Conservation (phyloP, 1,139 yeast species). For the Ogataea hybrid region DNA sequence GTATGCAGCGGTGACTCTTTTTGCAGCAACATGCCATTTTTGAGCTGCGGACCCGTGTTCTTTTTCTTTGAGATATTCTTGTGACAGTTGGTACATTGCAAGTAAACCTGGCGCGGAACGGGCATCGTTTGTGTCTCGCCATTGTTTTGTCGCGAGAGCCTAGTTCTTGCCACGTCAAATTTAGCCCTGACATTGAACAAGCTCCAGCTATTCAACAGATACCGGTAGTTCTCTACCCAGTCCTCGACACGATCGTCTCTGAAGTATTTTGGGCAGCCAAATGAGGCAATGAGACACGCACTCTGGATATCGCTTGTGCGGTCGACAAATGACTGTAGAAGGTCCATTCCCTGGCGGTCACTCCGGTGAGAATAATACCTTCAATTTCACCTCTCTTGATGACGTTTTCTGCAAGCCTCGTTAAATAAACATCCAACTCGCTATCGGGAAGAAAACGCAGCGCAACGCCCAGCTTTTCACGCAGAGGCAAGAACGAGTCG, state of each 20-base stretch:
- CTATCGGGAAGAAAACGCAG: slow-evolving; percentile 77
- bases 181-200: slow-evolving; percentile 74
- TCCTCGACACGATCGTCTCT: slow-evolving; percentile 64
- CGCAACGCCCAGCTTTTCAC: slow-evolving; percentile 90
- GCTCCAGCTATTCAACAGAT: slow-evolving; percentile 82
- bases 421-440: slow-evolving; percentile 67
- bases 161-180: slow-evolving; percentile 77
- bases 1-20: slow-evolving; percentile 27
- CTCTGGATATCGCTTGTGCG: slow-evolving; percentile 92
- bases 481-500: slow-evolving; percentile 81
- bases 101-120: slow-evolving; percentile 70
- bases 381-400: slow-evolving; percentile 81
- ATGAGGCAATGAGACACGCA: slow-evolving; percentile 77
- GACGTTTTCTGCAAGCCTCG: slow-evolving; percentile 68
- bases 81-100: slow-evolving; percentile 82
- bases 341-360: slow-evolving; percentile 68
- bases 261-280: slow-evolving; percentile 83
- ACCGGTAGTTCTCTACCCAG: slow-evolving; percentile 77
- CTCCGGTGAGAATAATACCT: slow-evolving; percentile 86
- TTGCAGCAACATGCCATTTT: slow-evolving; percentile 3
- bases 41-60: slow-evolving; percentile 10
- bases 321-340: slow-evolving; percentile 84
- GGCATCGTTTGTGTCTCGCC: slow-evolving; percentile 51
- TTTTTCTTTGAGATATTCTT: slow-evolving; percentile 53
- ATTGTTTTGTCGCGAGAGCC: slow-evolving; percentile 51